A percentile compares a stretch with the other conserved stretches of the same genome.
Conservation (phyloP, 495 filamentous ascomycete species). For the Xylaria venustula region DNA sequence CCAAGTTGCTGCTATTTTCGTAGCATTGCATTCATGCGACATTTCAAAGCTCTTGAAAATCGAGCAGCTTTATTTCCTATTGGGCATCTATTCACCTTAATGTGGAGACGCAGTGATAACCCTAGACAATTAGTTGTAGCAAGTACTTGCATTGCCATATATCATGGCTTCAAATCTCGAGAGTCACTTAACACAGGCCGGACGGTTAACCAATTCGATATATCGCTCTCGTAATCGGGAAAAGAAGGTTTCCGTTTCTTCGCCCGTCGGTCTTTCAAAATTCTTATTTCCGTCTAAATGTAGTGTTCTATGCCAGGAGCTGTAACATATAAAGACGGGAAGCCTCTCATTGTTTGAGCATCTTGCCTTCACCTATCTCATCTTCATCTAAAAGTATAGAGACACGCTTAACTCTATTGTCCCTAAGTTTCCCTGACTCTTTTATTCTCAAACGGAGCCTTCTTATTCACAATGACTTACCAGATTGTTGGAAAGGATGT, state of each 20-base stretch:
- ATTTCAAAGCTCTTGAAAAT: neutral
- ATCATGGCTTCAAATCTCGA: neutral
- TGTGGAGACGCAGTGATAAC: neutral
- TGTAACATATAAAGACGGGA: neutral
- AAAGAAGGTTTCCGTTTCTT: too few species aligned
- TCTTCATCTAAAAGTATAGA: neutral
- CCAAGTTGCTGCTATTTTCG: too few species aligned
- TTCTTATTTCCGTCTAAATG: neutral
- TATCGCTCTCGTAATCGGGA: neutral
- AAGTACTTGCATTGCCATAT: neutral
- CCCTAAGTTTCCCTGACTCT: too few species aligned
- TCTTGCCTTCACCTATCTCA: neutral
- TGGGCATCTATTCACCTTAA: too few species aligned
- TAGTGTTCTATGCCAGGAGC: neutral
- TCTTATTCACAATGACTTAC: neutral
- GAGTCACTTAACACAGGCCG: neutral
- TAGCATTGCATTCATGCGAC: neutral
- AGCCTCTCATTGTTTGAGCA: neutral
- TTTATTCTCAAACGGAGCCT: too few species aligned
- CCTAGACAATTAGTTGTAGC: neutral
- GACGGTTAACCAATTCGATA: neutral
- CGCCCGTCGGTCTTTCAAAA: neutral
- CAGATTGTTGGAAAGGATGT: constrained; percentile 38
- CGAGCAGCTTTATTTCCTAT: too few species aligned
- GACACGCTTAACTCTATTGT: too few species aligned